Conservation (phyloP, 1,284 basidiomycete genomes). For the Moniliella sp. region DNA sequence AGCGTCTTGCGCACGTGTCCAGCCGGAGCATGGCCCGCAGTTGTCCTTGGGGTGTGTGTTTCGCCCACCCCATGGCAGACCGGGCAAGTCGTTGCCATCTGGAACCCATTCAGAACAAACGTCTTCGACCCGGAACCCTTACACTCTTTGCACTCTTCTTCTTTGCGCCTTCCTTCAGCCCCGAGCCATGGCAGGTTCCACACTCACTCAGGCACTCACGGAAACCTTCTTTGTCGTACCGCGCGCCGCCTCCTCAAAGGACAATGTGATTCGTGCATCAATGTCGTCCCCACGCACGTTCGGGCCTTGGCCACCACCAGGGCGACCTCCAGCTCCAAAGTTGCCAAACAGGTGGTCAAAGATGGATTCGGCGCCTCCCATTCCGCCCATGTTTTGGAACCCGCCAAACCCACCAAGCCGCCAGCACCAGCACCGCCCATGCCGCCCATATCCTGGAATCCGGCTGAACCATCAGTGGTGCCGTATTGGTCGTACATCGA, state of each 20-base stretch:
- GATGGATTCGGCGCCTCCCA: no score
- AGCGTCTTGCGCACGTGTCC: slow-evolving; percentile 67
- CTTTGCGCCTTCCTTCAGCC: slow-evolving; percentile 68
- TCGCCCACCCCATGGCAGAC: slow-evolving; percentile 65
- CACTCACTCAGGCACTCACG: slow-evolving; percentile 61
- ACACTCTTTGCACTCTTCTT: slow-evolving; percentile 58
- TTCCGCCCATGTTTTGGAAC: no score
- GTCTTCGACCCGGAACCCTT: slow-evolving; percentile 68
- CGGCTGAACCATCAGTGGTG: slow-evolving; percentile 65
- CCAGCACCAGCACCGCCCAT: slow-evolving; percentile 37
- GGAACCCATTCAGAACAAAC: slow-evolving; percentile 77
- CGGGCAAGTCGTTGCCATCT: slow-evolving; percentile 80
- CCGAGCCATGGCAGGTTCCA: slow-evolving; percentile 59
- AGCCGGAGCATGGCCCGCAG: slow-evolving; percentile 61
- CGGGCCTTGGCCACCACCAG: no score
- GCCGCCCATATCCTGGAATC: slow-evolving; percentile 55
- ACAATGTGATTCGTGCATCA: slow-evolving; percentile 53
- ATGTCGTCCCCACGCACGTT: slow-evolving; percentile 56
- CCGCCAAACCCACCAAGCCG: no score
- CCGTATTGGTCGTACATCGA: slow-evolving; percentile 84
- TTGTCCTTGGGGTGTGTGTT: slow-evolving; percentile 56
- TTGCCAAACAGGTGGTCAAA: no score
- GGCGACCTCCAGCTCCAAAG: no score
- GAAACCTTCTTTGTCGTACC: slow-evolving; percentile 59
- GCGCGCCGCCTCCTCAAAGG: slow-evolving; percentile 70